Evolutionary conservation across 371 early-diverging fungal species (phyloP).

Genomic region (Basidiobolus meristosporus): DNA sequence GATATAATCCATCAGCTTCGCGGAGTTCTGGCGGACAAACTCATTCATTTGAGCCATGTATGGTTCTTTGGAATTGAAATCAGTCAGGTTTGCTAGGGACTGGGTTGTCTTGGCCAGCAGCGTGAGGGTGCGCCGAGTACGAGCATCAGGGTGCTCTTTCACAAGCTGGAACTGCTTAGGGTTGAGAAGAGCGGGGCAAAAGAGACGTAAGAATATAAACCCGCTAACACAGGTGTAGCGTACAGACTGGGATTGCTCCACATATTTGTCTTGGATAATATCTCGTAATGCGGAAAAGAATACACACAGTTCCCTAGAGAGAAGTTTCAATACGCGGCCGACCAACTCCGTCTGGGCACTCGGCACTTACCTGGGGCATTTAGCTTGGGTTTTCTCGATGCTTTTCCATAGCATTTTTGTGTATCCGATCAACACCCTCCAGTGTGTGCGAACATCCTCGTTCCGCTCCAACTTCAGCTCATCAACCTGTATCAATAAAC

Average conservation of each 20-base stretch:
- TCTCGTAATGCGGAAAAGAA: slow-evolving; percentile 32
- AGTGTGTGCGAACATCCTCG: slow-evolving; percentile 15
- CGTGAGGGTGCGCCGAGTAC: slow-evolving; percentile 42
- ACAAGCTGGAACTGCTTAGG: slow-evolving; percentile 58
- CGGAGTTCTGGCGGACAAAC: slow-evolving; percentile 18
- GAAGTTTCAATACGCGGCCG: neutral
- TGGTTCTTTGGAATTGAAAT: slow-evolving; percentile 58
- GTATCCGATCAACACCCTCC: slow-evolving; percentile 17
- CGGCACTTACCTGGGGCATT: slow-evolving; percentile 11
- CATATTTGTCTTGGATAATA: neutral
- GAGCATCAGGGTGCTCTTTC: slow-evolving; percentile 36
- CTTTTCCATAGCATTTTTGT: slow-evolving; percentile 19
- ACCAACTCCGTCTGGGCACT: too few relatives aligned
- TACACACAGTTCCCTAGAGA: slow-evolving; percentile 15
- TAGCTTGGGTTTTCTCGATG: slow-evolving; percentile 12
- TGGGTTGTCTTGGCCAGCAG: slow-evolving; percentile 62
- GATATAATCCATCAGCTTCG: too few relatives aligned
- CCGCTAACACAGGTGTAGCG: slow-evolving; percentile 31
- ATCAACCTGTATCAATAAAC: too few relatives aligned
- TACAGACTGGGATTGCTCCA: slow-evolving; percentile 5
- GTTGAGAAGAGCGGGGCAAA: slow-evolving; percentile 68
- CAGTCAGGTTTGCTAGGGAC: slow-evolving; percentile 55
- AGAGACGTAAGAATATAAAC: slow-evolving; percentile 61
- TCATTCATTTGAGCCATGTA: slow-evolving; percentile 52
- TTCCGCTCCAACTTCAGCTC: neutral